Conservation (phyloP, 257 asterid genomes). For the Cynanchum wilfordii region DNA sequence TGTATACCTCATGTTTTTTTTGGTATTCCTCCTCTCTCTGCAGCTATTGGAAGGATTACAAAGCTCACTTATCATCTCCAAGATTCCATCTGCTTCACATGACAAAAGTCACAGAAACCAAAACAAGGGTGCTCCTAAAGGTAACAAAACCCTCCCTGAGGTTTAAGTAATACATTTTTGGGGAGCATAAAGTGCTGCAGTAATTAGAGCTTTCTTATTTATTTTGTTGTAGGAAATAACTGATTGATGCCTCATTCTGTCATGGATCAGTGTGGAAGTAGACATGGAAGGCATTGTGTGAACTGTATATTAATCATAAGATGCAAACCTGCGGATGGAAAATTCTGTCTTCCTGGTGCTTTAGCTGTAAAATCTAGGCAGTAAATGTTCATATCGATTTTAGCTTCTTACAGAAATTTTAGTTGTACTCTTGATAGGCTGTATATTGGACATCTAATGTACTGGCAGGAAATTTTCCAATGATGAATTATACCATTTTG, state of each 20-base stretch:
- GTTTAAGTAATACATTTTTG: not conserved
- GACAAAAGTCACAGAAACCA: slow-evolving; percentile 55
- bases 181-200: not conserved
- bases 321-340: slow-evolving; percentile 28
- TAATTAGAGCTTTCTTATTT: not conserved
- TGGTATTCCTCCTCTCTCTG: slow-evolving; percentile 22
- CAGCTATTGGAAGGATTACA: slow-evolving; percentile 96
- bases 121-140: slow-evolving; percentile 48
- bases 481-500: slow-evolving; percentile 16
- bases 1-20: not conserved
- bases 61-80: slow-evolving; percentile 64
- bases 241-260: slow-evolving; percentile 19
- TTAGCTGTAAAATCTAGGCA: slow-evolving; percentile 47
- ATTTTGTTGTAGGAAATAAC: slow-evolving; percentile 28
- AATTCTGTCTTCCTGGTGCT: slow-evolving; percentile 31
- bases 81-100: slow-evolving; percentile 62
- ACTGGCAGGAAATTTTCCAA: not conserved
- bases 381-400: slow-evolving; percentile 51
- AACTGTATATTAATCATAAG: slow-evolving; percentile 35
- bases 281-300: slow-evolving; percentile 18
- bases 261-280: slow-evolving; percentile 20
- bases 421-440: slow-evolving; percentile 21
- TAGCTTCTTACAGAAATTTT: slow-evolving; percentile 39
- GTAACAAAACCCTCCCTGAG: slow-evolving; percentile 20
- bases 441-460: slow-evolving; percentile 12